phyloP scores from a whole-genome alignment of 2,329 filamentous ascomycete species.

The Penicillium sp. region DNA sequence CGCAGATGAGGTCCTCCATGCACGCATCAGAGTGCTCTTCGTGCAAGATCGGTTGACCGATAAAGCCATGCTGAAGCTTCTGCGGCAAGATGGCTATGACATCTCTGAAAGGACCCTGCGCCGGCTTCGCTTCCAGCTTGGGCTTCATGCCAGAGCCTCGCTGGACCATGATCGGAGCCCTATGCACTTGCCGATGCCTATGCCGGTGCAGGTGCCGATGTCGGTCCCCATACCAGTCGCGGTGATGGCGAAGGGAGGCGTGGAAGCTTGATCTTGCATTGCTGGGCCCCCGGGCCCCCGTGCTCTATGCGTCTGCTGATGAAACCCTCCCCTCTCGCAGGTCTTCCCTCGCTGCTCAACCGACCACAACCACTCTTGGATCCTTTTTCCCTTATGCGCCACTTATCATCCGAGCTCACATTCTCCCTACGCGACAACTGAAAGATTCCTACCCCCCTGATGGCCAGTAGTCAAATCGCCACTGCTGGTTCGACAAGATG shows the following conservation, averaged over 20 bases:
- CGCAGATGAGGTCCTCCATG: slow-evolving; percentile 26
- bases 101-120: slow-evolving; percentile 29
- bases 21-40: slow-evolving; percentile 27
- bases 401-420: not conserved
- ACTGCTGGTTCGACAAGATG: slow-evolving; percentile 8
- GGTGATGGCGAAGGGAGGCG: slow-evolving; percentile 8
- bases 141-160: slow-evolving; percentile 24
- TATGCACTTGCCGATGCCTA: not conserved
- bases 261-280: slow-evolving; percentile 7
- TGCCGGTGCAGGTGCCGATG: not conserved
- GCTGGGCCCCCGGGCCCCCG: not conserved
- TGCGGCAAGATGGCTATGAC: slow-evolving; percentile 29
- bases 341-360: not conserved
- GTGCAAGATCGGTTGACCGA: slow-evolving; percentile 27
- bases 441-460: slow-evolving; percentile 6
- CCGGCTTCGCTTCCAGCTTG: slow-evolving; percentile 29
- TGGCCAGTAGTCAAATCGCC: slow-evolving; percentile 5
- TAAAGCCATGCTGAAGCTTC: slow-evolving; percentile 29
- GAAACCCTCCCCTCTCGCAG: not conserved
- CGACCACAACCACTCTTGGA: not conserved
- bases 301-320: slow-evolving; percentile 7
- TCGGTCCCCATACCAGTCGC: slow-evolving; percentile 5
- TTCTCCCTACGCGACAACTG: slow-evolving; percentile 16
- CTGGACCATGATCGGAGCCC: slow-evolving; percentile 17
- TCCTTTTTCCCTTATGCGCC: slow-evolving; percentile 10